Percentiles rank a stretch among this genome's conserved stretches.
Evolutionary conservation across 1,139 yeast species (phyloP).

Genomic region (Kodamaea anthophila): DNA sequence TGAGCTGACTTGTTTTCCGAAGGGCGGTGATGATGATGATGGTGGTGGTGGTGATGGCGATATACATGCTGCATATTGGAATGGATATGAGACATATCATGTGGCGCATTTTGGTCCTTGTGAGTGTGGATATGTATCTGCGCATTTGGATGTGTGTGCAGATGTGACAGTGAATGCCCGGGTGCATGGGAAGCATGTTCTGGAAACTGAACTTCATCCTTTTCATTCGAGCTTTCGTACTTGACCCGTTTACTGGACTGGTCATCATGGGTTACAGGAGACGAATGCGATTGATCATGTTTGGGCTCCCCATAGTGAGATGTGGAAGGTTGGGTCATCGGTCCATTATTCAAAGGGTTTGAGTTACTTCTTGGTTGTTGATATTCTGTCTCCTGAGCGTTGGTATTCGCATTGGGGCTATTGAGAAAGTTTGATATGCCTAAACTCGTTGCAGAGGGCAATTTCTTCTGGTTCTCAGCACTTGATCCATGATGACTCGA

Average conservation of each 20-base stretch:
- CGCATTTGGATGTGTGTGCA: slow-evolving; percentile 1
- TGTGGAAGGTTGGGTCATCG: no score
- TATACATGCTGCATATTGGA: slow-evolving; percentile 5
- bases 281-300: no score
- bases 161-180: background rate
- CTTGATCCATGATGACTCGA: slow-evolving; percentile 13
- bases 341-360: no score
- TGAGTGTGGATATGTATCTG: slow-evolving; percentile 3
- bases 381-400: slow-evolving; percentile 1
- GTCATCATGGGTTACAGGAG: no score
- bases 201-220: no score
- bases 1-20: slow-evolving; percentile 11
- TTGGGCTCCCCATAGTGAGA: no score
- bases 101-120: slow-evolving; percentile 3
- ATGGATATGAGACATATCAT: slow-evolving; percentile 1
- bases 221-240: no score
- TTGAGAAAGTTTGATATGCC: slow-evolving; percentile 17
- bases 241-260: no score
- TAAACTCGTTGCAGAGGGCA: slow-evolving; percentile 17
- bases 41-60: slow-evolving; percentile 12
- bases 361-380: no score
- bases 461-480: slow-evolving; percentile 10
- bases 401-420: slow-evolving; percentile 8
- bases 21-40: slow-evolving; percentile 20
- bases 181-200: no score